Conservation (phyloP, 139 green algal species). For the Dunaliella primolecta region DNA sequence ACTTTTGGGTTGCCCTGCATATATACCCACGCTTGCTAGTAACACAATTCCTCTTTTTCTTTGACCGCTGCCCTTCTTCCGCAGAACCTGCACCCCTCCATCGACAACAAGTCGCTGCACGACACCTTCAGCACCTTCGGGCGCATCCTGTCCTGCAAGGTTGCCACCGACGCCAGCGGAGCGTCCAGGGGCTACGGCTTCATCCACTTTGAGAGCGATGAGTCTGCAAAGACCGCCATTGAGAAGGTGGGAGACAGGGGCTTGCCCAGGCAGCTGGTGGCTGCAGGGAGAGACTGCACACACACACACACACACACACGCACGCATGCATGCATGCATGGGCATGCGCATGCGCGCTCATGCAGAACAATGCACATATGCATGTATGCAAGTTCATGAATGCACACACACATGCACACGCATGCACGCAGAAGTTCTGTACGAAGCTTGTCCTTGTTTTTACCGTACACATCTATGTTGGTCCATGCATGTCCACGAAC, state of each 20-base stretch:
- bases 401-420: no score
- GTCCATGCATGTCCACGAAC: no score
- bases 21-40: not conserved
- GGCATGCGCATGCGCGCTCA: not conserved
- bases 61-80: no score
- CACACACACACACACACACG: no score
- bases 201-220: constrained; percentile 88
- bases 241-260: constrained; percentile 60
- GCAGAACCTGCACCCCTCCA: constrained; percentile 87
- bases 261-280: not conserved
- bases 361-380: not conserved
- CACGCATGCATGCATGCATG: no score
- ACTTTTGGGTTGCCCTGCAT: no score
- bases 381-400: not conserved
- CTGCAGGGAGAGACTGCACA: no score
- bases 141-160: constrained; percentile 82
- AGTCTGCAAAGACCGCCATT: constrained; percentile 74
- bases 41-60: no score
- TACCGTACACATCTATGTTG: no score
- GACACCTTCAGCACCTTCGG: constrained; percentile 92
- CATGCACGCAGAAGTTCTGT: no score
- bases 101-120: constrained; percentile 92
- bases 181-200: constrained; percentile 88
- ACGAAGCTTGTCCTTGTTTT: no score
- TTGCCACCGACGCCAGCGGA: constrained; percentile 55